These are phyloP conservation scores for Pinguiococcus pyrenoidosus DNA, from an alignment of 108 stramenopile genomes.

Conservation along the genomic window DNA sequence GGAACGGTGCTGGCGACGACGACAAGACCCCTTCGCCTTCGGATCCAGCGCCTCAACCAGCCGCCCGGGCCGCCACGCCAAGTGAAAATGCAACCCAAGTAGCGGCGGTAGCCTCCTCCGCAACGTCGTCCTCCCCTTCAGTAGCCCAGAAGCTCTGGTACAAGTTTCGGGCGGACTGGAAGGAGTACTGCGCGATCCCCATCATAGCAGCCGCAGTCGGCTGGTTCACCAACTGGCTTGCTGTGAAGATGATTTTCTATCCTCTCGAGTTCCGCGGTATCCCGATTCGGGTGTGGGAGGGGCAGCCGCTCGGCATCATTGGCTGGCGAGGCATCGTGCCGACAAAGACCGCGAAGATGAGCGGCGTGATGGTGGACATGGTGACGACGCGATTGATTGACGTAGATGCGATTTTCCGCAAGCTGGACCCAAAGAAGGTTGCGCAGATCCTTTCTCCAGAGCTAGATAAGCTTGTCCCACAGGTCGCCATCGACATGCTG, in stretches of 20 bases:
- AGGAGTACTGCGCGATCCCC: constrained; percentile 50
- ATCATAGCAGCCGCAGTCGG: constrained; percentile 74
- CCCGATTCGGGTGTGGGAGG: constrained; percentile 51
- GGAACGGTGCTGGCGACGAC: too few species aligned
- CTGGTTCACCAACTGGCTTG: constrained; percentile 71
- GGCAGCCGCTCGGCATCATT: constrained; percentile 72
- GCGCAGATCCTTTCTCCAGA: constrained; percentile 9
- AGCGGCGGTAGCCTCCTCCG: too few species aligned
- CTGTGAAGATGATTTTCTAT: constrained; percentile 77
- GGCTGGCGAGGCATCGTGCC: constrained; percentile 91
- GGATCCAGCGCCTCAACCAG: too few species aligned
- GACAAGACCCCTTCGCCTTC: too few species aligned
- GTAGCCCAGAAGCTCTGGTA: too few species aligned
- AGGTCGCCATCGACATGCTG: constrained; percentile 5
- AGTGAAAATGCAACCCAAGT: too few species aligned
- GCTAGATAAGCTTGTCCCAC: constrained; percentile 7
- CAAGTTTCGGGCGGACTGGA: constrained; percentile 6
- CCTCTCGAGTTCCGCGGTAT: constrained; percentile 72
- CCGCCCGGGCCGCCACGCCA: too few species aligned
- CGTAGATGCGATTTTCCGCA: constrained; percentile 45
- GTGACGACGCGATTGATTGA: constrained; percentile 70
- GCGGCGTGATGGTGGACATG: constrained; percentile 60
- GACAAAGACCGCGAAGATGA: constrained; percentile 78
- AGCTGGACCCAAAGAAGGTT: constrained; percentile 6
- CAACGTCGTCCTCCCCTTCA: too few species aligned